These are phyloP conservation scores for Saccharomyces paradoxus DNA, from an alignment of 805 yeast species.

Conservation along the genomic window DNA sequence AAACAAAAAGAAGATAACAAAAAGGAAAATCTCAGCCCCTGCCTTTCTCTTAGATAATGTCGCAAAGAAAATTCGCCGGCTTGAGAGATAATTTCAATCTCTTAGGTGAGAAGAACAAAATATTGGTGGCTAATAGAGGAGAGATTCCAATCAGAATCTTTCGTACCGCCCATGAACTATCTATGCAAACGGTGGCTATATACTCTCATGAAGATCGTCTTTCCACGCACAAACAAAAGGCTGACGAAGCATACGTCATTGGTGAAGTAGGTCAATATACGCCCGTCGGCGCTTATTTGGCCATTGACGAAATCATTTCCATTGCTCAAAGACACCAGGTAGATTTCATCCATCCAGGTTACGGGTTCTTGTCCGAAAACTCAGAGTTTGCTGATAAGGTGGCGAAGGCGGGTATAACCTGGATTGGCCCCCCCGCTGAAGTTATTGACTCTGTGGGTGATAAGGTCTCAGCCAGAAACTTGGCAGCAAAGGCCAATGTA, in stretches of 20 bases:
- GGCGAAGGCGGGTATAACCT: conserved; percentile 77
- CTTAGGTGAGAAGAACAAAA: conserved; percentile 38
- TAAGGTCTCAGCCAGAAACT: conserved; percentile 82
- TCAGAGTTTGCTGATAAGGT: conserved; percentile 88
- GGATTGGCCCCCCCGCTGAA: conserved; percentile 86
- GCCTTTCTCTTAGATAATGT: neutral
- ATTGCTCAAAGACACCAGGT: conserved; percentile 72
- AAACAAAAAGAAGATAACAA: neutral
- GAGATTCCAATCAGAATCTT: conserved; percentile 81
- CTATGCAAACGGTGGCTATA: conserved; percentile 93
- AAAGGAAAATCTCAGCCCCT: neutral
- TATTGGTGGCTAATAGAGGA: conserved; percentile 74
- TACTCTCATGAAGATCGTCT: conserved; percentile 91
- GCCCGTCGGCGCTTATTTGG: conserved; percentile 91
- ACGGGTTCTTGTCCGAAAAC: conserved; percentile 82
- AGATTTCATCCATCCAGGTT: conserved; percentile 85
- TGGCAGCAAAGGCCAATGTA: conserved; percentile 71
- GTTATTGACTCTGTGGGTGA: conserved; percentile 93
- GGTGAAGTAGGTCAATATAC: conserved; percentile 76
- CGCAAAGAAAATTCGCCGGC: conserved; percentile 9
- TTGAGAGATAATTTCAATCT: conserved; percentile 23
- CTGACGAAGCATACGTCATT: conserved; percentile 85
- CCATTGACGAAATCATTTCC: conserved; percentile 82
- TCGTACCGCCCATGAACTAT: conserved; percentile 91
- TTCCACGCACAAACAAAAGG: conserved; percentile 88